Base-by-base conservation (phyloP, 2,329 filamentous ascomycete species). In the Fulvia fulva region DNA sequence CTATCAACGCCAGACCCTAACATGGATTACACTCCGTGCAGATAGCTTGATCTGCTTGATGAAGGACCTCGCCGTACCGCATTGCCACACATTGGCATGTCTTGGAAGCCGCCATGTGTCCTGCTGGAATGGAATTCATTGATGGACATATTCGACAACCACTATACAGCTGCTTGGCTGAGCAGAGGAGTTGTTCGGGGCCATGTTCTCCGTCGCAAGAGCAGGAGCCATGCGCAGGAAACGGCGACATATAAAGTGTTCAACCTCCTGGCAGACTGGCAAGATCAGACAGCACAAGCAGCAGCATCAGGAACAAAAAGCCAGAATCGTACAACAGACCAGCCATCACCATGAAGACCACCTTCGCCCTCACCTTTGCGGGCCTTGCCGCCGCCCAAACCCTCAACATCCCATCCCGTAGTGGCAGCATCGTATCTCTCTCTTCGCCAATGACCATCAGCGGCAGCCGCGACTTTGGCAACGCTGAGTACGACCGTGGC, bases 341-440 rank as follows among this genome's bases (percentile, higher is more conserved):
- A 41, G 8, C 8, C 44, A 21, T 26, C 53, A 50, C 11, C 55
- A 34, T 61, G 59, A 61, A 59, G 53, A 51, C 51, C 53, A 51
- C 59, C 12, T 47, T 43, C 41, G 30, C 49, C n/a, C 57, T 56
- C 26, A 23, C 54, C 19, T 43, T 56, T 21, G 68, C 67, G 47
- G 66, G 62, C 52, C 55, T 72, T 34, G 63, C 64, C 21, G 63
- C 66, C 45, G 70, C 70, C 32, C 68, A 73, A 53, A 68, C 68
- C 1, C 67, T 73, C 51, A 69, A 69, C 61, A 73, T 73, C 23
- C 71, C 71, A 1, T 67, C 67, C 30, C 68, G 68, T 43, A 61
- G 62, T 11, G 71, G 71, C 16, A 61, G 57, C 43, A 69, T 72
- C 54, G 53, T 67, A 4, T 60, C 69, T 12, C 68, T 73, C n/a